Evolutionary conservation across 768 basidiomycete genomes (phyloP), one percentile per base, ranked within the genome.

Genomic region (Auricularia cornea): DNA sequence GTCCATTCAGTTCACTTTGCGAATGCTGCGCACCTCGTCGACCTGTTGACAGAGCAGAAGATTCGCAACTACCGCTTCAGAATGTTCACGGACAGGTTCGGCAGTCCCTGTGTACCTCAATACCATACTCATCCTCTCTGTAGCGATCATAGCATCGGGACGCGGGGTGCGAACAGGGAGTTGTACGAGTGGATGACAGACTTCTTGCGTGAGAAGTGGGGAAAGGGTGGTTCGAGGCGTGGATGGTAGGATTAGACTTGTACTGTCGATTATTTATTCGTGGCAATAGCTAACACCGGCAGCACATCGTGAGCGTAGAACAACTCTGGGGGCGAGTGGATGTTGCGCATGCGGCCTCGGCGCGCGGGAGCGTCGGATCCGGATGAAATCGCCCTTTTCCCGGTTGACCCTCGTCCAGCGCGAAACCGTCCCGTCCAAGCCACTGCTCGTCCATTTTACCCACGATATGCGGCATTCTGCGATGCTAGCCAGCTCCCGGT

Each of bases 41-140:
- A 98, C 74, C 94, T 97, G 87, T 83, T 99, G 68, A 98, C 94
- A 0, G 77, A 79, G 68, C 86, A 80, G 29, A 78, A 85, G 62
- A 83, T 98, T 54, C 80, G 88, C 68, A 81, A 82, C 65, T 90
- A 88, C 70, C 81, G 88, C 70, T 97, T 98, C 76, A 84, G 95
- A 71, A 92, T 98, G 91, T 99, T 98, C 76, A 94, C 94, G 28
- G 97, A 99, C 75, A 93, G 92, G 89, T 92, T 64, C 70, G 83
- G 56, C 56, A 56, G 29, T 63, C 41, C 64, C 72, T 66, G 28
- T 26, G 29, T 57, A 54, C 11, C n/a, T 5, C 28, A 31, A 26
- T 57, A n/a, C 23, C 23, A 31, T 23, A 56, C 33, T 66, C 65
- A 62, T 71, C 16, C 33, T 35, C 29, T 59, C 48, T 62, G 54